A percentile compares a stretch with the other conserved stretches of the same genome.
These are phyloP conservation scores for Corynespora cassiicola DNA, from an alignment of 2,329 filamentous ascomycete genomes.

Conservation along the genomic window DNA sequence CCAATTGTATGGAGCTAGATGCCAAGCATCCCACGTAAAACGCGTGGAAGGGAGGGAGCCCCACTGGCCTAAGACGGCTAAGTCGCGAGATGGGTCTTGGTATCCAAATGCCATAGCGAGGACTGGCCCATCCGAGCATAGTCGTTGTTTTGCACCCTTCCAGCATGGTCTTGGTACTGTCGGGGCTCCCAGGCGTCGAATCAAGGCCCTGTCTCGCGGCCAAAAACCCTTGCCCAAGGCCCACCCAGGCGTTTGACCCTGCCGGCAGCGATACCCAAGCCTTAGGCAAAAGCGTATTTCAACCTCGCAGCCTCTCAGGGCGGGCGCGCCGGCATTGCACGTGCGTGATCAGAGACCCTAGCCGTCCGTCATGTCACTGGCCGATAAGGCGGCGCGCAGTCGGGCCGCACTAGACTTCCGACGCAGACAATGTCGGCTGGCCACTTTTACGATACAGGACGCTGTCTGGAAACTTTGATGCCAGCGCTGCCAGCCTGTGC, in stretches of 20 bases:
- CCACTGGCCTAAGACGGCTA: slow-evolving; percentile 31
- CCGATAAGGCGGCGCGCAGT: no score
- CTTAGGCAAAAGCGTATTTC: slow-evolving; percentile 30
- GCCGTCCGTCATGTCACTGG: no score
- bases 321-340: no score
- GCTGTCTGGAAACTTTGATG: no score
- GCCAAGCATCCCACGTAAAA: slow-evolving; percentile 42
- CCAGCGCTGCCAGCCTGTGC: no score
- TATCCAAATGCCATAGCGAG: slow-evolving; percentile 21
- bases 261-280: slow-evolving; percentile 23
- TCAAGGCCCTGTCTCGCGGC: slow-evolving; percentile 13
- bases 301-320: no score
- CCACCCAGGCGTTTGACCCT: slow-evolving; percentile 29
- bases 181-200: slow-evolving; percentile 19
- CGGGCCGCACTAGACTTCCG: no score
- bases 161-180: slow-evolving; percentile 16
- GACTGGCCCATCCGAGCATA: slow-evolving; percentile 16
- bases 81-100: slow-evolving; percentile 18
- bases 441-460: no score
- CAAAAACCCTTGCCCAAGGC: slow-evolving; percentile 14
- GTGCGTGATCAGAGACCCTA: no score
- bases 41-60: slow-evolving; percentile 23
- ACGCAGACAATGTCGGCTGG: no score
- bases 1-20: slow-evolving; percentile 30
- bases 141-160: slow-evolving; percentile 18